phyloP scores from a whole-genome alignment of 140 eudicot species.

The Anethum foeniculum region DNA sequence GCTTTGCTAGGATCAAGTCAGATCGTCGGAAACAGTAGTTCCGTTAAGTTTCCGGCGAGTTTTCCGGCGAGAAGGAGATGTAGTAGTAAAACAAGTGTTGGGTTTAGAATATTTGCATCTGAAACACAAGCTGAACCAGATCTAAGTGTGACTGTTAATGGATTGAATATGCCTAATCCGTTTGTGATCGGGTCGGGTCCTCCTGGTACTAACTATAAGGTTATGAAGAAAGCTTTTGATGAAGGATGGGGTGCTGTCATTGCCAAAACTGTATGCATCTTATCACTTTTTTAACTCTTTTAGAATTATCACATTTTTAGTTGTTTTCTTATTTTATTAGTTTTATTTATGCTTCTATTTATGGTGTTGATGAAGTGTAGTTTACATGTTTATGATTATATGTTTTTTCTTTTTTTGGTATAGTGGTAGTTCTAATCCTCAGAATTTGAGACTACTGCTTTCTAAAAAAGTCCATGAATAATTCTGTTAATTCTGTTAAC shows the following conservation, averaged over 20 bases:
- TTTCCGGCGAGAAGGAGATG: conserved; percentile 15
- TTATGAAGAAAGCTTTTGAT: conserved; percentile 92
- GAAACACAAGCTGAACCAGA: conserved; percentile 53
- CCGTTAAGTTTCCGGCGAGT: conserved; percentile 33
- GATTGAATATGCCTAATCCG: conserved; percentile 92
- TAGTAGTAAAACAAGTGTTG: conserved; percentile 29
- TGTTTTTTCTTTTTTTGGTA: neutral
- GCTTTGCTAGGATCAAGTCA: conserved; percentile 30
- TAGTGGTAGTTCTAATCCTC: neutral
- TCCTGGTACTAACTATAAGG: conserved; percentile 89
- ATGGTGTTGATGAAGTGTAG: neutral
- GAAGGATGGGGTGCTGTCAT: conserved; percentile 99
- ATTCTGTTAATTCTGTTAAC: neutral
- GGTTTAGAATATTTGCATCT: conserved; percentile 39
- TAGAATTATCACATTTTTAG: neutral
- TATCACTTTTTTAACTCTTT: neutral
- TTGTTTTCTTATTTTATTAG: neutral
- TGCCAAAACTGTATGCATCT: conserved; percentile 71
- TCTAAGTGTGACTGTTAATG: conserved; percentile 76
- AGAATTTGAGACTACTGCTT: neutral
- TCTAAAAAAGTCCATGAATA: neutral
- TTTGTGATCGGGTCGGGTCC: conserved; percentile 99
- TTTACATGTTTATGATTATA: neutral
- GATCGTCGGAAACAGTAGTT: conserved; percentile 17
- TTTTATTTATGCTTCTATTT: neutral